Conservation (phyloP, 176 grass and related monocot species). For the Olyra latifolia region DNA sequence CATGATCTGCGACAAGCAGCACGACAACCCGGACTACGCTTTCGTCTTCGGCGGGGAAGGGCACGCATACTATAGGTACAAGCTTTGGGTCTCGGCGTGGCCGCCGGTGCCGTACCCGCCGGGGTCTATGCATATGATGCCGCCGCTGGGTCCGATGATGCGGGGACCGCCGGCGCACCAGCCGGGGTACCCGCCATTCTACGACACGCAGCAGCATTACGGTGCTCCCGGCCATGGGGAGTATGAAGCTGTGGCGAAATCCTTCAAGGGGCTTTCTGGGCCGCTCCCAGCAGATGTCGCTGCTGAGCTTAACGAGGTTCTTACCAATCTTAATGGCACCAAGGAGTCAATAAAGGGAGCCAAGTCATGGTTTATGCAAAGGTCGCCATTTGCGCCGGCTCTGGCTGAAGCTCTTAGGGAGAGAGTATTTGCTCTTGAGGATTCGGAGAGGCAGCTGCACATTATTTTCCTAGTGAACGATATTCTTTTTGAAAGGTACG, state of each 20-base stretch:
- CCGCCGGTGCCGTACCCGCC: conserved; percentile 41
- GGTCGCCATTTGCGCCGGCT: conserved; percentile 65
- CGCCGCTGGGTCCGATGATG: conserved; percentile 47
- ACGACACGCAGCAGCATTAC: conserved; percentile 70
- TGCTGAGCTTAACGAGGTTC: conserved; percentile 69
- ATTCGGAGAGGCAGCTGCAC: conserved; percentile 90
- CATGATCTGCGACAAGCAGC: conserved; percentile 96
- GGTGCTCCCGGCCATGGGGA: conserved; percentile 48
- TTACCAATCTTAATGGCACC: conserved; percentile 79
- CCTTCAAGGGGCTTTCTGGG: conserved; percentile 73
- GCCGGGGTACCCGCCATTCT: conserved; percentile 61
- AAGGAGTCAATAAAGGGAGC: conserved; percentile 97
- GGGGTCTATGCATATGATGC: conserved; percentile 58
- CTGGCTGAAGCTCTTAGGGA: conserved; percentile 86
- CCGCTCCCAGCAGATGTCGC: conserved; percentile 79
- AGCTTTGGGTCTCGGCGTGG: conserved; percentile 56
- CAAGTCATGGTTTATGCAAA: conserved; percentile 93
- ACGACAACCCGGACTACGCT: conserved; percentile 87
- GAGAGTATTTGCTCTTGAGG: conserved; percentile 73
- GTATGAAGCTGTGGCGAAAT: conserved; percentile 50
- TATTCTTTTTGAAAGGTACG: conserved; percentile 95
- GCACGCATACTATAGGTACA: conserved; percentile 92
- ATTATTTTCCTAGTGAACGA: conserved; percentile 96
- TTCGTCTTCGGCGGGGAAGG: conserved; percentile 99
- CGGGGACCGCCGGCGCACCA: conserved; percentile 56